phyloP scores from a whole-genome alignment of 345 rosid genomes.

The Litchi chinensis region DNA sequence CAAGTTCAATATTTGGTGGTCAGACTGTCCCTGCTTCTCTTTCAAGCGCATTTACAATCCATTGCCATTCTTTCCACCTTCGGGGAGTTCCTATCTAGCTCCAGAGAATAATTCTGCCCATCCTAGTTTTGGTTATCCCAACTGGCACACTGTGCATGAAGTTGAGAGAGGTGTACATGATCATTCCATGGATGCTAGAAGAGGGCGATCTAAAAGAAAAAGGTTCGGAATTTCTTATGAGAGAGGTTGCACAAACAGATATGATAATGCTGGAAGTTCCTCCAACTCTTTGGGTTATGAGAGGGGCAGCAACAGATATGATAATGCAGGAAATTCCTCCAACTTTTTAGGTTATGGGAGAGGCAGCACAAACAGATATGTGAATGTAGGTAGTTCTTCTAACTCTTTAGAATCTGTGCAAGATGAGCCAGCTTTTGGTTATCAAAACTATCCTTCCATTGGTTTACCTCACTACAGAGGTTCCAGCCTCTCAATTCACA shows the following conservation, averaged over 20 bases:
- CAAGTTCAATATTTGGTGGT: conserved; percentile 23
- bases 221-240: conserved; percentile 16
- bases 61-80: conserved; percentile 21
- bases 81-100: conserved; percentile 18
- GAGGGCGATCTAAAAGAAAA: conserved; percentile 34
- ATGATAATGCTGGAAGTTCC: conserved; percentile 33
- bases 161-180: conserved; percentile 24
- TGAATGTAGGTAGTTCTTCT: conserved; percentile 37
- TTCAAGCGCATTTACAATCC: conserved; percentile 20
- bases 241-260: conserved; percentile 27
- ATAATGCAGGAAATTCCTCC: conserved; percentile 38
- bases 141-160: conserved; percentile 15
- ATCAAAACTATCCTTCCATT: conserved; percentile 21
- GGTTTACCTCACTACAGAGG: conserved; percentile 23
- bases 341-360: conserved; percentile 14
- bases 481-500: conserved; percentile 8
- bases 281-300: conserved; percentile 18
- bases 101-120: conserved; percentile 26
- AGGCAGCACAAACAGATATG: conserved; percentile 21
- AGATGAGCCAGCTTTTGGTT: conserved; percentile 22
- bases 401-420: conserved; percentile 16
- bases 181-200: conserved; percentile 15
- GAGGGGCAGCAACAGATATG: conserved; percentile 24
- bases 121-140: conserved; percentile 13
- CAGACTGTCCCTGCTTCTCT: conserved; percentile 4